Conservation (phyloP, 169 alveolate species). For the Blepharisma undulans region DNA sequence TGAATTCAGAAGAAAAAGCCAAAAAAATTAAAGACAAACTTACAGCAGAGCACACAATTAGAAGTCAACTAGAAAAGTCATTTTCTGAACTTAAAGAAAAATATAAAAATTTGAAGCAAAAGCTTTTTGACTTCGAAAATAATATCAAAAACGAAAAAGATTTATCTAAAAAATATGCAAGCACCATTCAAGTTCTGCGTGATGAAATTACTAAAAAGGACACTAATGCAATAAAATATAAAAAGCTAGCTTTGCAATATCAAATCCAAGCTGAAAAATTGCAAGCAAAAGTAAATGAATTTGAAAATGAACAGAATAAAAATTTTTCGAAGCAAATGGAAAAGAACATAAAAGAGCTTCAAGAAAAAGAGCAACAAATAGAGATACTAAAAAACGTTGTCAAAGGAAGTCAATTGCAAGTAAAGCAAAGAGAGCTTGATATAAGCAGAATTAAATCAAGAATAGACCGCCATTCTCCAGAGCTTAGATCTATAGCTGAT, state of each 20-base stretch:
- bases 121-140: not conserved
- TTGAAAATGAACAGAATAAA: no score
- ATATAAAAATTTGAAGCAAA: not conserved
- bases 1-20: not conserved
- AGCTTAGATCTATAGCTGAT: not conserved
- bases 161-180: not conserved
- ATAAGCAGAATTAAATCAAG: not conserved
- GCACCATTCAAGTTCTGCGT: not conserved
- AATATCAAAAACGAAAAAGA: not conserved
- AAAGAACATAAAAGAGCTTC: not conserved
- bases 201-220: slow-evolving; percentile 33
- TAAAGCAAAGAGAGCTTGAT: not conserved
- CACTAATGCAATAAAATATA: not conserved
- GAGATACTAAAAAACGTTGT: slow-evolving; percentile 34
- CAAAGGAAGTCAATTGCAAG: not conserved
- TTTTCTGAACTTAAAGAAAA: not conserved
- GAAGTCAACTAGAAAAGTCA: not conserved
- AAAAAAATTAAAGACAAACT: not conserved
- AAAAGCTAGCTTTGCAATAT: not conserved
- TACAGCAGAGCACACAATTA: not conserved
- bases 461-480: not conserved
- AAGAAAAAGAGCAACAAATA: slow-evolving; percentile 37
- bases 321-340: not conserved
- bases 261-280: not conserved
- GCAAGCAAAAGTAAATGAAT: not conserved